Evolutionary conservation across 306 rosid genomes (phyloP), one percentile per base, ranked within the genome.

Genomic region (Leucaena leucocephala): DNA sequence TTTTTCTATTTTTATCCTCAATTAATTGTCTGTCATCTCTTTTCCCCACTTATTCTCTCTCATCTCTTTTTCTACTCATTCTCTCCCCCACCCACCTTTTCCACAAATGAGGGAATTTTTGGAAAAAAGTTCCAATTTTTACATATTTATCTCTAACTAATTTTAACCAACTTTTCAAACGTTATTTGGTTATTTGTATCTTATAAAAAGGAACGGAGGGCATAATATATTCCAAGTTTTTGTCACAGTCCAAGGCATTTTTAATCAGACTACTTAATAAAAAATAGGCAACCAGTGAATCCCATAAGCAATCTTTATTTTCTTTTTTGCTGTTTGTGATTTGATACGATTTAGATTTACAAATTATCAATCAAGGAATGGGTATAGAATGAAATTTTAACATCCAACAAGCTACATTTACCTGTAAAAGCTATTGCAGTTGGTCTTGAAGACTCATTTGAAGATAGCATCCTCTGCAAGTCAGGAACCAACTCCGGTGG

Each of bases 381-480:
- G 34, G 50, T 76, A 71, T 36, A 40, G 19, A 69, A 46, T n/a
- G 52, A 76, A 76, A 65, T 55, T 19, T 63, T 35, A 59, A 39
- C 65, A 77, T 65, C n/a, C 69, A 72, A 21, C 44, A 58, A 65
- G 73, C 36, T 64, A 52, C 12, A 46, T 74, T 76, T 88, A 96
- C 99, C 98, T 43, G 99, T 93, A 82, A 96, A 96, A 84, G 88
- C 98, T 79, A 90, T 83, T 42, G 96, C 93, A 46, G 92, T 82
- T 80, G 98, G 98, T 85, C 98, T 85, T 74, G 88, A 84, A 84
- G 97, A 88, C 78, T 91, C 99, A 83, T 93, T 93, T 74, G 86
- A 76, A 82, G 99, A 96, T 17, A 96, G 90, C 98, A 96, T 91
- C 89, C 94, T 88, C 82, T 91, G 93, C 90, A 96, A 86, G 82